Base-by-base conservation (phyloP, 169 alveolate genomes). In the Blepharisma undulans region DNA sequence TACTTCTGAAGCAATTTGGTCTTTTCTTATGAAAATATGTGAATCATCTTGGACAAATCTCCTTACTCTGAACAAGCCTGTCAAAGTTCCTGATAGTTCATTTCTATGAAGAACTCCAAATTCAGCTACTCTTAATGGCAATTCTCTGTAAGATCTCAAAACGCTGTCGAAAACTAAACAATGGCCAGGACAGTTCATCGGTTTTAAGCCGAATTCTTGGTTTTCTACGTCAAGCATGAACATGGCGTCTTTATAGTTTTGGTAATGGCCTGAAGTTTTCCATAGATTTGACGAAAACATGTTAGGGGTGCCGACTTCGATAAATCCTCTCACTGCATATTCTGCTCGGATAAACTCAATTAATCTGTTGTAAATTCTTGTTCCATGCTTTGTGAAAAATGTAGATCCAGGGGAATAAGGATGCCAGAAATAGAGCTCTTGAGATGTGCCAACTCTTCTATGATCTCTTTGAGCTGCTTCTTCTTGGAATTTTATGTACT, bases 121-220 rank as follows among this genome's bases (percentile, higher is more conserved):
- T 92, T 99, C 99, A 10, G 99, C 99, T 93, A 98, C 94, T 94
- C 99, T 98, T 32, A 99, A 78, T 3, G 99, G 99, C 76, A 99
- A 97, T 92, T 99, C 99, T 95, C 98, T 96, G 95, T 98, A 99
- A 19, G 99, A 97, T 36, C 99, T 97, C 34, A 95, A 94, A 33
- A 97, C 90, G 89, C 97, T 98, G 90, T 97, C 98, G 93, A 98
- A 98, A 98, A 99, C 97, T 77, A 95, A 92, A 93, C 99, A 98
- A 94, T 99, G 99, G 5, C 99, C 99, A 1, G 99, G 99, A 93
- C 99, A 99, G 95, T 99, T 99, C 99, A 99, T 99, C 60, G 99
- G 99, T 96, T 99, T 99, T 95, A 99, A 97, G 72, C 99, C 99
- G 98, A 99, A 98, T 94, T 99, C 99, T 92, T 98, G 97, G 86